phyloP scores from a whole-genome alignment of 805 yeast species.

The Tetrapisispora arboricola region DNA sequence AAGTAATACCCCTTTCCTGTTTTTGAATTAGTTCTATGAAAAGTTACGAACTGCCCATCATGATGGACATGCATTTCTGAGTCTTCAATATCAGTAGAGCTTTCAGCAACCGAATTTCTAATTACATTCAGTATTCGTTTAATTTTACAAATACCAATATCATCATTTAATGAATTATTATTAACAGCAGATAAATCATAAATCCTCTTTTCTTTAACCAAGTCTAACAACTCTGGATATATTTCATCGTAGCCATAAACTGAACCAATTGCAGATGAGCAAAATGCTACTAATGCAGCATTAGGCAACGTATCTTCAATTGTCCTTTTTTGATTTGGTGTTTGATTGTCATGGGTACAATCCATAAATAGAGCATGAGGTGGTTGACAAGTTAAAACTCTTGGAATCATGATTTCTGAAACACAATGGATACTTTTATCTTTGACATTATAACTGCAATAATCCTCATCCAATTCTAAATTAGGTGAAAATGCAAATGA shows the following conservation, averaged over 20 bases:
- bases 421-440: slow-evolving; percentile 23
- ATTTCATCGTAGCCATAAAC: slow-evolving; percentile 92
- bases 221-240: slow-evolving; percentile 69
- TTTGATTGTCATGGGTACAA: slow-evolving; percentile 93
- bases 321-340: slow-evolving; percentile 80
- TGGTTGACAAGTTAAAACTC: slow-evolving; percentile 51
- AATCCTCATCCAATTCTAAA: slow-evolving; percentile 30
- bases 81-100: slow-evolving; percentile 39
- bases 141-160: slow-evolving; percentile 64
- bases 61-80: slow-evolving; percentile 93
- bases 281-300: slow-evolving; percentile 88
- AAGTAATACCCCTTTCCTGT: slow-evolving; percentile 85
- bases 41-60: slow-evolving; percentile 84
- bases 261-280: slow-evolving; percentile 89
- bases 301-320: slow-evolving; percentile 90
- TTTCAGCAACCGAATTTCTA: slow-evolving; percentile 46
- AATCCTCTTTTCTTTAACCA: slow-evolving; percentile 62
- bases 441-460: slow-evolving; percentile 8
- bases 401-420: slow-evolving; percentile 62
- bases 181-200: slow-evolving; percentile 30
- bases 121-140: slow-evolving; percentile 50
- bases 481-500: slow-evolving; percentile 58
- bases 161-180: slow-evolving; percentile 6
- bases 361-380: slow-evolving; percentile 97
- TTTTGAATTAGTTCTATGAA: slow-evolving; percentile 74